Evolutionary conservation across 257 asterid genomes (phyloP).

Genomic region (Primulina eburnea): DNA sequence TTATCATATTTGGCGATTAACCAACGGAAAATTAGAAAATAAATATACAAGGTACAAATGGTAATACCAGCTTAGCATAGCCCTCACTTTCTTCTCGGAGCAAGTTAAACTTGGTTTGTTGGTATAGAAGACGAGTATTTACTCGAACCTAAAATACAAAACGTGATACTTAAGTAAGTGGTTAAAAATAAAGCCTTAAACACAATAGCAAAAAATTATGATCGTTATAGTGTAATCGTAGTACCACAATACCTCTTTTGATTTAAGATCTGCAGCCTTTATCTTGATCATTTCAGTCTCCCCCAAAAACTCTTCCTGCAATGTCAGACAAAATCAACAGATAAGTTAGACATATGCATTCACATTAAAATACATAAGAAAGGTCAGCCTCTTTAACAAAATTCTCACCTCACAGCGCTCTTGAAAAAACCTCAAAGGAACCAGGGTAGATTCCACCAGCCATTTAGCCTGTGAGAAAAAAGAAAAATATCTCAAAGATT

Average conservation of each 20-base stretch:
- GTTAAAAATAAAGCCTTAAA: constrained; percentile 19
- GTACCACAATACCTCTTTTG: constrained; percentile 75
- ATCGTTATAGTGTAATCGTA: constrained; percentile 16
- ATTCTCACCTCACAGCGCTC: constrained; percentile 91
- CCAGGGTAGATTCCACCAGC: constrained; percentile 95
- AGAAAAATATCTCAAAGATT: constrained; percentile 10
- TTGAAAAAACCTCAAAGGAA: constrained; percentile 88
- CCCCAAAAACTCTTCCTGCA: constrained; percentile 95
- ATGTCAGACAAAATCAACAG: constrained; percentile 13
- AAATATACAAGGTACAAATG: constrained; percentile 10
- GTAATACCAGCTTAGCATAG: constrained; percentile 90
- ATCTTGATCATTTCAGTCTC: constrained; percentile 92
- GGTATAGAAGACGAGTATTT: constrained; percentile 98
- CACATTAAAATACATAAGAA: constrained; percentile 8
- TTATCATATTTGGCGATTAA: constrained; percentile 10
- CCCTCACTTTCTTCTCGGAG: constrained; percentile 99
- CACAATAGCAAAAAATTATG: constrained; percentile 8
- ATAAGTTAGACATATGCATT: constrained; percentile 19
- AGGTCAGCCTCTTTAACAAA: constrained; percentile 9
- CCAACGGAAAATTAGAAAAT: constrained; percentile 14
- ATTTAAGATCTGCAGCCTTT: constrained; percentile 89
- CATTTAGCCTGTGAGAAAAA: constrained; percentile 67
- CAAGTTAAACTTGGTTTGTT: constrained; percentile 96
- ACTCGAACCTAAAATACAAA: constrained; percentile 81
- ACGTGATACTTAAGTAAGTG: constrained; percentile 21